Evolutionary conservation across 805 yeast genomes (phyloP), one percentile per base, ranked within the genome.

Genomic region (Soucietia sequanensis): DNA sequence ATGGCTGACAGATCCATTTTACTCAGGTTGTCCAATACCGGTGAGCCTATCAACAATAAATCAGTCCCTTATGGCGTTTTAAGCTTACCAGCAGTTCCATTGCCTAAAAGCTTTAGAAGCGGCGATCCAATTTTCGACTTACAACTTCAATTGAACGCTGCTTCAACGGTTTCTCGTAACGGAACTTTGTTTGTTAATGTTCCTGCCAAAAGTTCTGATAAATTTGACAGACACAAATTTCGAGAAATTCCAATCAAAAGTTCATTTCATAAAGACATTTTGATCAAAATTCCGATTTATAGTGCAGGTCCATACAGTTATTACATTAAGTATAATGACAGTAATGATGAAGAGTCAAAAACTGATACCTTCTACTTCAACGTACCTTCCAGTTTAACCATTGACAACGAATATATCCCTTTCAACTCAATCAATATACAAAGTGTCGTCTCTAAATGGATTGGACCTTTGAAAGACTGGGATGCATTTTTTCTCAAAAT

Each of bases 381-480:
- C 20, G 95, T 84, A 9, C 88, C 90, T 1, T 95, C 96, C 3
- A 77, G 80, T 10, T 70, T 91, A 38, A 63, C 66, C 27, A 65
- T 86, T 37, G 70, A 74, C 30, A 78, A 65, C 27, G 54, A 68
- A 12, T 78, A 71, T 45, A 48, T 90, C 20, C 82, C 91, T 1
- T 72, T 90, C 52, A 86, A 90, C 52, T 74, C 90, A 6, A 74
- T 91, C 42, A 82, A 86, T 31, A 67, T 91, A 54, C 93, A 90
- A 58, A 78, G 95, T 1, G 80, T 93, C 26, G 77, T 91, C 4
- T 86, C 96, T 25, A 91, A 91, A 63, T 88, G 96, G 91, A 76
- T 90, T 63, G 96, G 97, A 2, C 72, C 77, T 2, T 55, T 70
- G 22, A 54, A 57, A 2, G 59, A 75, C 10, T 91, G 98, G 98